Conservation (phyloP, 345 rosid genomes). For the Citrus glauca region DNA sequence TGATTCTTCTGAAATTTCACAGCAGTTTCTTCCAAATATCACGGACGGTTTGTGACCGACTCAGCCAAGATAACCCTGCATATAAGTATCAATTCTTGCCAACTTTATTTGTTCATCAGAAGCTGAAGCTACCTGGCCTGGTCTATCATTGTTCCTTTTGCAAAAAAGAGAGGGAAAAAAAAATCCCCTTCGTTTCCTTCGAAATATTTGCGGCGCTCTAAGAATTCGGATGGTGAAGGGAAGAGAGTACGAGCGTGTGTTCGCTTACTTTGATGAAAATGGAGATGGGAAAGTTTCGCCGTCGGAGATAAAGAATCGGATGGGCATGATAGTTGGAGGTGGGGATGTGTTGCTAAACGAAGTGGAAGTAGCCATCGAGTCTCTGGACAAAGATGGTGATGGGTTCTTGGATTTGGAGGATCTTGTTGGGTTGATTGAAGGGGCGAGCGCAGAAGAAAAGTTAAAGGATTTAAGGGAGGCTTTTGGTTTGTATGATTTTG, state of each 20-base stretch:
- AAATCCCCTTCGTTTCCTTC: not conserved
- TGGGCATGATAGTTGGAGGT: constrained; percentile 25
- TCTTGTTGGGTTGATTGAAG: constrained; percentile 39
- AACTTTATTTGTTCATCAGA: no score
- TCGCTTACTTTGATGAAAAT: constrained; percentile 33
- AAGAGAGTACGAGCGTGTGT: constrained; percentile 21
- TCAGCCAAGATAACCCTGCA: not conserved
- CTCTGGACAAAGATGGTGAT: constrained; percentile 41
- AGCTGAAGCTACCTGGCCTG: not conserved
- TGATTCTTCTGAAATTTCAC: constrained; percentile 5
- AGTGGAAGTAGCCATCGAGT: constrained; percentile 26
- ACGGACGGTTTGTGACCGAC: not conserved
- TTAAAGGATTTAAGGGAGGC: constrained; percentile 39
- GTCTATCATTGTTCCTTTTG: not conserved
- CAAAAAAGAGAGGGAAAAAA: not conserved
- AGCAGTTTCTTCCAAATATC: constrained; percentile 1
- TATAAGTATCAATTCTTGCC: not conserved
- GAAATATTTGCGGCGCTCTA: no score
- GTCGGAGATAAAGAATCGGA: constrained; percentile 27
- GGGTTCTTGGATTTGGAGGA: constrained; percentile 48
- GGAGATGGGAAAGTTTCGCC: constrained; percentile 52
- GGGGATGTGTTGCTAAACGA: constrained; percentile 26
- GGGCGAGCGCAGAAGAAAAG: constrained; percentile 43
- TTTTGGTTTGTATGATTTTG: constrained; percentile 41
- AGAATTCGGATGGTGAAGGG: not conserved